Base-by-base conservation (phyloP, 306 rosid species). In the Fragaria nilgerrensis region DNA sequence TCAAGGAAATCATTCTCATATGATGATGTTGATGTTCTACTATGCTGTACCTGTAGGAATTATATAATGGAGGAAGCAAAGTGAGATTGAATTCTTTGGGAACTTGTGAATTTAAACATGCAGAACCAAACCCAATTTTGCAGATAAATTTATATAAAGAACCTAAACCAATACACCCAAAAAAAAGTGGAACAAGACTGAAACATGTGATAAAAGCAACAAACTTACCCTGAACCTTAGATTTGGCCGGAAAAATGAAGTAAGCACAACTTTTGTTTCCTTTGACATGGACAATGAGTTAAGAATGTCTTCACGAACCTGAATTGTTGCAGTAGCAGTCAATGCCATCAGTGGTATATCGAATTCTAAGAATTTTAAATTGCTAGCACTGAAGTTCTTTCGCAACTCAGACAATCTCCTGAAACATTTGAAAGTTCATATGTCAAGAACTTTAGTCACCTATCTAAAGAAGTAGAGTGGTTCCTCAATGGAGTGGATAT, bases 271-370 rank as follows among this genome's bases (percentile, higher is more conserved):
- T 77, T 81, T 89, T 61, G 97, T 85, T 82, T 89, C 94, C 83
- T 84, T 87, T 55, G 93, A 79, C 96, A 94, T 84, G 72, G 82
- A 52, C 23, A 92, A 72, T 15, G 95, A 90, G 86, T 84, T 86
- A 36, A 92, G 84, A 88, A 94, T 90, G 80, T 94, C 98, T 85
- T 88, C 92, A 71, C 82, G 90, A 73, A 94, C 97, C 77, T 77
- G 83, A 71, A 64, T 63, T 73, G 96, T 92, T 47, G 98, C 98
- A 53, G 98, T 94, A 58, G 95, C 98, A 25, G 98, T 94, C 88
- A 94, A 92, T 70, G 97, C 97, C 97, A 94, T 90, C 81, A 94
- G 72, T 62, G 98, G 98, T 85, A 92, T 81, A 70, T 92, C 91
- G 72, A 72, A 90, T 72, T 86, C 77, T 61, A 92, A 80, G 84